Evolutionary conservation across 768 basidiomycete genomes (phyloP), one percentile per base, ranked within the genome.

Genomic region (Tricholomella constricta): DNA sequence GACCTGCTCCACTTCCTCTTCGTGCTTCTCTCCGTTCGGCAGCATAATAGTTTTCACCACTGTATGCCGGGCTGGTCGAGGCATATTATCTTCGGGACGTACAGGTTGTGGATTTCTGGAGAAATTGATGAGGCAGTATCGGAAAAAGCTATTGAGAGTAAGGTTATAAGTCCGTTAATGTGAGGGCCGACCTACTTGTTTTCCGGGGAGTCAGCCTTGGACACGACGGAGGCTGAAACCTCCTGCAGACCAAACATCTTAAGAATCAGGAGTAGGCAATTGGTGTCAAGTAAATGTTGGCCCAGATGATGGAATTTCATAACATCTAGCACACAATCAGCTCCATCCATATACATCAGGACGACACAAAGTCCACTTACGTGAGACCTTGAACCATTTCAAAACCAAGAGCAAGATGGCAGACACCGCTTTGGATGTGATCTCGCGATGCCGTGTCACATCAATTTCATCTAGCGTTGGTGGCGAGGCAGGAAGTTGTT

Each of bases 221-320:
- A 85, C n/a, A 91, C 76, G 6, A 99, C 89, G 4, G 88, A 83
- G 15, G 79, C 78, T 0, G 89, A 80, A 3, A 97, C 88, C 65
- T 99, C 97, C 67, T 94, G 91, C 57, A 98, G 69, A n/a, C 95
- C 93, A 68, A 98, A 98, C 88, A 98, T 97, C 76, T 98, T 98
- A 61, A 99, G 73, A 45, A 98, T 91, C 26, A 98, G 78, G 26
- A 98, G 74, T 11, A 98, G 72, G 65, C 94, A 96, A 63, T 98
- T 98, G 20, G 94, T 95, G 62, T 98, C 96, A 38, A 99, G 83
- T 7, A 99, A 75, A 29, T 93, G 83, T 68, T 96, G 94, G n/a
- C 94, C 94, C 20, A 99, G 79, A 68, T 98, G 94, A 69, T 99
- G 95, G 66, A 97, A 98, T 67, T 99, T 98, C 90, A 99, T 95